Conservation (phyloP, 176 grass and related monocot genomes). For the Oryza officinalis region DNA sequence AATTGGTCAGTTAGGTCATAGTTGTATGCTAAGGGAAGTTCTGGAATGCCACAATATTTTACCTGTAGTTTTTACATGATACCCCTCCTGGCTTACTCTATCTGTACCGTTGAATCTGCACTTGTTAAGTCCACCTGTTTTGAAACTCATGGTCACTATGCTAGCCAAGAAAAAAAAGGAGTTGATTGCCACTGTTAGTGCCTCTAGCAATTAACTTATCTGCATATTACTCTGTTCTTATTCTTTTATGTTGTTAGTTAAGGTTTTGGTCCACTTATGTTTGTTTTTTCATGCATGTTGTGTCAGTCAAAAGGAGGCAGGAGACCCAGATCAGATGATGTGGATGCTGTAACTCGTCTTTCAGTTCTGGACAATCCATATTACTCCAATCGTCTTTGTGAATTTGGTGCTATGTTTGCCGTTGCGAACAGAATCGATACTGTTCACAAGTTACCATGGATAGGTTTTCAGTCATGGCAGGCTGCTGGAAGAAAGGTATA, state of each 20-base stretch:
- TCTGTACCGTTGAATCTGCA: background rate
- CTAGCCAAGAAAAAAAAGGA: background rate
- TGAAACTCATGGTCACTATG: background rate
- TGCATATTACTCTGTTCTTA: background rate
- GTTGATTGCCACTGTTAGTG: constrained; percentile 2
- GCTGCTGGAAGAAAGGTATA: constrained; percentile 79
- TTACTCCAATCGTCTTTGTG: constrained; percentile 79
- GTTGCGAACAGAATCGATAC: constrained; percentile 81
- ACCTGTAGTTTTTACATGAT: background rate
- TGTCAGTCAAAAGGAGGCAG: constrained; percentile 73
- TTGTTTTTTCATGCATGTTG: constrained; percentile 42
- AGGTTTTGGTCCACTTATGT: constrained; percentile 12
- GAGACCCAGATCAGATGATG: constrained; percentile 83
- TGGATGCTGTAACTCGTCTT: constrained; percentile 84
- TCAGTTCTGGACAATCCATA: constrained; percentile 69
- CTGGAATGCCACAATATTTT: background rate
- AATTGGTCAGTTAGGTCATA: background rate
- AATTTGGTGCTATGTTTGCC: constrained; percentile 86
- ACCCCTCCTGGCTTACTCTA: background rate
- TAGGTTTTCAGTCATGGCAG: constrained; percentile 98
- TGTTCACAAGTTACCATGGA: constrained; percentile 96
- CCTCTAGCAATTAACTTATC: constrained; percentile 17
- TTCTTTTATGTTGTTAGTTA: constrained; percentile 12
- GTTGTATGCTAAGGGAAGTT: constrained; percentile 4
- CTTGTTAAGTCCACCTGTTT: background rate